Conservation (phyloP, 1,284 basidiomycete species). For the Violaceomyces palustris region DNA sequence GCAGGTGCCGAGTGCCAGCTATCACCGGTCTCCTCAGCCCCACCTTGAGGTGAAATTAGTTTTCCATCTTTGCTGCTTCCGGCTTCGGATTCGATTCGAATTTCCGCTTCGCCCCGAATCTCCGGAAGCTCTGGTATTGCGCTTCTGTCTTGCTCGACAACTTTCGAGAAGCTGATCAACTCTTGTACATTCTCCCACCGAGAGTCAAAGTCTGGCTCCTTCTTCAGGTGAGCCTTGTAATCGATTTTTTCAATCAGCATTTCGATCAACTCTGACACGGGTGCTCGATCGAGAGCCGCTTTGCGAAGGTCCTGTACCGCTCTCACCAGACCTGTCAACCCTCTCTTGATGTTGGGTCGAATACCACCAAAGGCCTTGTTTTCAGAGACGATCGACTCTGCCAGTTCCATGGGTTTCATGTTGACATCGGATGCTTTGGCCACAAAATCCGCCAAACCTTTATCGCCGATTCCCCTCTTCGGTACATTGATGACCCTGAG, state of each 20-base stretch:
- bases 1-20: too few relatives aligned
- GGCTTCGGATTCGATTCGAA: too few relatives aligned
- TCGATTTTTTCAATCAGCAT: slow-evolving; percentile 61
- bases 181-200: slow-evolving; percentile 84
- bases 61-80: too few relatives aligned
- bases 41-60: too few relatives aligned
- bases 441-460: slow-evolving; percentile 65
- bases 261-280: slow-evolving; percentile 66
- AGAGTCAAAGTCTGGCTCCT: slow-evolving; percentile 66
- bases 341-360: slow-evolving; percentile 65
- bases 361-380: slow-evolving; percentile 59
- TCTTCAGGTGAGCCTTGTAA: slow-evolving; percentile 68
- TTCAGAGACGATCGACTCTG: slow-evolving; percentile 16
- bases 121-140: too few relatives aligned
- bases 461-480: slow-evolving; percentile 72
- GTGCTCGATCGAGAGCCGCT: slow-evolving; percentile 61
- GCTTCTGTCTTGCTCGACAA: slow-evolving; percentile 22
- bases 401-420: slow-evolving; percentile 62
- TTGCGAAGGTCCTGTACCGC: slow-evolving; percentile 60
- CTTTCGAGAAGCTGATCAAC: slow-evolving; percentile 57
- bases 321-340: slow-evolving; percentile 62
- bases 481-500: slow-evolving; percentile 73
- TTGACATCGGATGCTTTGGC: too few relatives aligned
- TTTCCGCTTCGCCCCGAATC: too few relatives aligned
- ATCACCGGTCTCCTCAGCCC: too few relatives aligned